Evolutionary conservation across 495 filamentous ascomycete species (phyloP).

Genomic region (Tetracladium marchalianum): DNA sequence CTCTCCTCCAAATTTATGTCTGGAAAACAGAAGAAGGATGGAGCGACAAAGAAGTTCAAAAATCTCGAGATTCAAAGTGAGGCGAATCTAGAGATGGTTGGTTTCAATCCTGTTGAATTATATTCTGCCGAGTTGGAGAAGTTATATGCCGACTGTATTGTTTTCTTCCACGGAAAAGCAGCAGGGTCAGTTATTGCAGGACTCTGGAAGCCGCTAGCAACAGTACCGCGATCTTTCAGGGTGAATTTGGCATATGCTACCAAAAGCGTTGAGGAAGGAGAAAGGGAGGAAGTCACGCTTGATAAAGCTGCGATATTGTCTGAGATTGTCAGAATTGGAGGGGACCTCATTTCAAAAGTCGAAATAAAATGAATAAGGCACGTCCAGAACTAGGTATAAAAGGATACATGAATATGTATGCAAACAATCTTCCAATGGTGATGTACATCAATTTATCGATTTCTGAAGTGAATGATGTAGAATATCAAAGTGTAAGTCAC

Average conservation of each 20-base stretch:
- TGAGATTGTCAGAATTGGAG: slow-evolving; percentile 67
- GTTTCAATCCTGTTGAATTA: slow-evolving; percentile 34
- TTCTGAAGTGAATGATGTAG: too few relatives aligned
- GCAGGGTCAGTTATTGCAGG: slow-evolving; percentile 55
- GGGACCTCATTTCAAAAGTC: slow-evolving; percentile 47
- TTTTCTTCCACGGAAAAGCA: slow-evolving; percentile 63
- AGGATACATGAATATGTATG: too few relatives aligned
- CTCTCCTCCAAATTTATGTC: slow-evolving; percentile 42
- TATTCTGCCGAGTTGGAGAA: slow-evolving; percentile 52
- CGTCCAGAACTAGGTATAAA: too few relatives aligned
- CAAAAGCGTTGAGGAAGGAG: slow-evolving; percentile 19
- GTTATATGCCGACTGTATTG: slow-evolving; percentile 49
- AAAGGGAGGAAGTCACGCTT: slow-evolving; percentile 37
- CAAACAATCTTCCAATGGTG: too few relatives aligned
- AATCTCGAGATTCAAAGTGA: slow-evolving; percentile 47
- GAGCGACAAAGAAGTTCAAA: slow-evolving; percentile 47
- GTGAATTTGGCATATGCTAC: slow-evolving; percentile 62
- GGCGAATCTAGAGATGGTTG: slow-evolving; percentile 28
- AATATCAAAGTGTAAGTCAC: too few relatives aligned
- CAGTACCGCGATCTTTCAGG: slow-evolving; percentile 47
- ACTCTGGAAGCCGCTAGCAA: slow-evolving; percentile 66
- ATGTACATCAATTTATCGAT: too few relatives aligned
- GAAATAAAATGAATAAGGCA: slow-evolving; percentile 26
- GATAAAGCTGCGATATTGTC: slow-evolving; percentile 66
- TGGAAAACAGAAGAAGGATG: slow-evolving; percentile 12